Evolutionary conservation across 1,139 yeast species (phyloP).

Genomic region (Taphrina communis): DNA sequence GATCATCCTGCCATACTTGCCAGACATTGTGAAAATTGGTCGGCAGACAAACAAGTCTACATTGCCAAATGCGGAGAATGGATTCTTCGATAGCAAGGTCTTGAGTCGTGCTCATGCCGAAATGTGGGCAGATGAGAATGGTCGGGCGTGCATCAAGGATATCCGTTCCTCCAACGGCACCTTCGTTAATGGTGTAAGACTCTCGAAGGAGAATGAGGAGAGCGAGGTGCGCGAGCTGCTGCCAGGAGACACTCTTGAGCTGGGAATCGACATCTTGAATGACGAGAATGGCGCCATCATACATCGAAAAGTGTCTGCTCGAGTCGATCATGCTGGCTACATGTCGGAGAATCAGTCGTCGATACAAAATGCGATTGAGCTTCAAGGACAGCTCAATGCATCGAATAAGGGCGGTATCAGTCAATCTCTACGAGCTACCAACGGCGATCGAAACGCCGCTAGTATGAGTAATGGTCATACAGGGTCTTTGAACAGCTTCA

Average conservation of each 20-base stretch:
- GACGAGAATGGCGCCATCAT: slow-evolving; percentile 45
- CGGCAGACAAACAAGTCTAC: slow-evolving; percentile 79
- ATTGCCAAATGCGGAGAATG: slow-evolving; percentile 79
- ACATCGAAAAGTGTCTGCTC: slow-evolving; percentile 46
- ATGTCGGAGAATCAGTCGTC: slow-evolving; percentile 31
- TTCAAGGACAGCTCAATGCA: slow-evolving; percentile 8
- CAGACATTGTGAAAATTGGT: slow-evolving; percentile 85
- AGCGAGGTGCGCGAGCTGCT: slow-evolving; percentile 65
- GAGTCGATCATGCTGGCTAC: slow-evolving; percentile 45
- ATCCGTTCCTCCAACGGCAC: slow-evolving; percentile 94
- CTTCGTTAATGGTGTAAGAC: slow-evolving; percentile 75
- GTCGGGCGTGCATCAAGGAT: slow-evolving; percentile 78
- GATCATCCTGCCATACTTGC: slow-evolving; percentile 76
- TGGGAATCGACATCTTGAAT: slow-evolving; percentile 78
- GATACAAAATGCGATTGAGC: slow-evolving; percentile 8
- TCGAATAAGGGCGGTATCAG: slow-evolving; percentile 13
- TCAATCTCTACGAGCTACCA: slow-evolving; percentile 4
- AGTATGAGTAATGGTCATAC: neutral
- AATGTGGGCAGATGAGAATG: slow-evolving; percentile 73
- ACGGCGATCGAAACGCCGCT: slow-evolving; percentile 1
- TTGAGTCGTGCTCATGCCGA: slow-evolving; percentile 93
- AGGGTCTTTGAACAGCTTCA: neutral
- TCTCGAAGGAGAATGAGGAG: slow-evolving; percentile 63
- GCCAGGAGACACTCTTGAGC: slow-evolving; percentile 77
- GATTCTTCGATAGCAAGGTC: slow-evolving; percentile 92